Conservation (phyloP, 2,329 filamentous ascomycete species). For the Scedosporium aurantiacum region DNA sequence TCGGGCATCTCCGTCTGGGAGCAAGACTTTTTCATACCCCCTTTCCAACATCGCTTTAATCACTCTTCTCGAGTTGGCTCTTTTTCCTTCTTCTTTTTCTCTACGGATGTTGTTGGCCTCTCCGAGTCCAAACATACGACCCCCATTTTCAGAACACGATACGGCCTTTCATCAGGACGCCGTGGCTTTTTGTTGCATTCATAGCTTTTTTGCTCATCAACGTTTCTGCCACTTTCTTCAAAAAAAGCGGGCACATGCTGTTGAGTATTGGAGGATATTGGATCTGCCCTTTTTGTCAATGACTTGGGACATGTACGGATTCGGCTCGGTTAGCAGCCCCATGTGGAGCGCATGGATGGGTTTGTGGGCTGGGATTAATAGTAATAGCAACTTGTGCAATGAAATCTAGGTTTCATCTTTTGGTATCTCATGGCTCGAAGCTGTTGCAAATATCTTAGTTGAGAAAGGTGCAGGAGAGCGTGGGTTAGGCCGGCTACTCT, state of each 20-base stretch:
- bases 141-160: no score
- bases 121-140: no score
- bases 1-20: no score
- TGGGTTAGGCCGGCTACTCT: no score
- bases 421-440: background rate
- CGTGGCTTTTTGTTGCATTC: no score
- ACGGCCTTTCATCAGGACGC: no score
- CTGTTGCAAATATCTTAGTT: background rate
- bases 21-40: background rate
- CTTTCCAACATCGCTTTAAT: background rate
- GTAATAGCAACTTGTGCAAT: background rate
- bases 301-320: background rate
- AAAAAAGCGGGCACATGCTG: no score
- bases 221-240: no score
- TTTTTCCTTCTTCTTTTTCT: background rate
- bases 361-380: background rate
- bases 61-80: background rate
- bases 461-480: background rate
- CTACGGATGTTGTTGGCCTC: no score
- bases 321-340: background rate
- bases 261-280: no score
- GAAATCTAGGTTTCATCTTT: background rate
- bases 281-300: background rate
- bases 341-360: background rate
- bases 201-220: no score